These are phyloP conservation scores for Alternaria sp. DNA, from an alignment of 2,329 filamentous ascomycete species.

Conservation along the genomic window DNA sequence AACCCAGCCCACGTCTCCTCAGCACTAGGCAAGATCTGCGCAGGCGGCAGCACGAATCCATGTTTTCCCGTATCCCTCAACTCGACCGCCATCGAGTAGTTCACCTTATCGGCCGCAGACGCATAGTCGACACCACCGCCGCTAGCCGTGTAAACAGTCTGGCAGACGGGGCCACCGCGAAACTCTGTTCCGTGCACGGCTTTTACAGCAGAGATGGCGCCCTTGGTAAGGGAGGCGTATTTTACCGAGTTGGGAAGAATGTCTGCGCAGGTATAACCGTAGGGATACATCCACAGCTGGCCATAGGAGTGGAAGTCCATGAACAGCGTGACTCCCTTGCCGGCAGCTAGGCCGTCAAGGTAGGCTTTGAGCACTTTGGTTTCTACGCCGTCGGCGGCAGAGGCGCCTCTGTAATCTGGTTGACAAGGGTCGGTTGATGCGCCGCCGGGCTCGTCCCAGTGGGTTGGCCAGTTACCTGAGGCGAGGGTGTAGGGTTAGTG, in stretches of 20 bases:
- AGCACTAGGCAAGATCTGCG: slow-evolving; percentile 58
- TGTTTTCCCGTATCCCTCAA: slow-evolving; percentile 59
- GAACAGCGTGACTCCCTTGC: slow-evolving; percentile 66
- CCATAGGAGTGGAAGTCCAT: slow-evolving; percentile 71
- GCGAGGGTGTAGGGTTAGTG: neutral
- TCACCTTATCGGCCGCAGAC: slow-evolving; percentile 53
- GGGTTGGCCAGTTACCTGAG: slow-evolving; percentile 48
- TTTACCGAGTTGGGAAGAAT: slow-evolving; percentile 58
- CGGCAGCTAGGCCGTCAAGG: slow-evolving; percentile 55
- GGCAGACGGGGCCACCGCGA: slow-evolving; percentile 62
- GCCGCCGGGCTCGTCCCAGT: slow-evolving; percentile 46
- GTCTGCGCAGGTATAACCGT: slow-evolving; percentile 66
- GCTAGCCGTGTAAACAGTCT: slow-evolving; percentile 67
- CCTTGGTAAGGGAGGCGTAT: slow-evolving; percentile 60
- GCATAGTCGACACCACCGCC: slow-evolving; percentile 58
- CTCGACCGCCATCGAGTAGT: slow-evolving; percentile 60
- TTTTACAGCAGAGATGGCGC: slow-evolving; percentile 63
- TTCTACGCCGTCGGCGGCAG: slow-evolving; percentile 48
- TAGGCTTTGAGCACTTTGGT: slow-evolving; percentile 58
- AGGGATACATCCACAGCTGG: slow-evolving; percentile 60
- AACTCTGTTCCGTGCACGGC: slow-evolving; percentile 60
- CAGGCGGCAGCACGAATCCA: slow-evolving; percentile 61
- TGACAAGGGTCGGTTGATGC: slow-evolving; percentile 50
- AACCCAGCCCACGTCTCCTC: slow-evolving; percentile 59
- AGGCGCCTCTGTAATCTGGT: slow-evolving; percentile 49